Conservation (phyloP, 2,329 filamentous ascomycete genomes). For the Claviceps sp. region DNA sequence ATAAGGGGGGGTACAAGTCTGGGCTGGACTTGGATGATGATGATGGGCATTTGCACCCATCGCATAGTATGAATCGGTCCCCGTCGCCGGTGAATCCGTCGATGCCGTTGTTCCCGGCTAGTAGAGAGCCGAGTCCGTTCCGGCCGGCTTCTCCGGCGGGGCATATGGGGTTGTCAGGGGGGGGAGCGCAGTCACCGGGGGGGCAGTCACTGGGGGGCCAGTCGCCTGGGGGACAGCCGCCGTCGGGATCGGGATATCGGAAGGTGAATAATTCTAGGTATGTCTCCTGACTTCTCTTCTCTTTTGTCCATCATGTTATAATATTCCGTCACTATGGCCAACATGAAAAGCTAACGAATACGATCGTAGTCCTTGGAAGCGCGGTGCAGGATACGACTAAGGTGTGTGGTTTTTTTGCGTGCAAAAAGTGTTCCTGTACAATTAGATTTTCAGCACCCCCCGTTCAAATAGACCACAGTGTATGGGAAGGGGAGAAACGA, state of each 20-base stretch:
- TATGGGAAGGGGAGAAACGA: too few relatives aligned
- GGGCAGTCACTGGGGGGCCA: neutral
- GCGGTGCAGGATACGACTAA: constrained; percentile 31
- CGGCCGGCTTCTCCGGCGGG: constrained; percentile 23
- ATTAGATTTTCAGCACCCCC: neutral
- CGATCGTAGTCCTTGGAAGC: constrained; percentile 27
- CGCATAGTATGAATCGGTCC: constrained; percentile 11
- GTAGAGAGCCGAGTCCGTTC: constrained; percentile 23
- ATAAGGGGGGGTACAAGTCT: constrained; percentile 27
- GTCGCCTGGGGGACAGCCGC: too few relatives aligned
- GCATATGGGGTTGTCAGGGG: neutral
- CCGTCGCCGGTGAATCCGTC: constrained; percentile 27
- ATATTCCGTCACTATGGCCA: neutral
- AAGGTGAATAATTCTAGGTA: constrained; percentile 29
- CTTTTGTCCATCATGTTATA: too few relatives aligned
- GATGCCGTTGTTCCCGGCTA: constrained; percentile 29
- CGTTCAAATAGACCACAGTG: neutral
- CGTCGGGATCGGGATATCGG: constrained; percentile 14
- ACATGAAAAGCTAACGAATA: neutral
- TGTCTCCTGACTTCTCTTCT: neutral
- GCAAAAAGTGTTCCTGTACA: neutral
- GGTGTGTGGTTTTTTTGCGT: neutral
- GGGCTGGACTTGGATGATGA: constrained; percentile 28
- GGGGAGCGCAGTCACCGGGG: neutral
- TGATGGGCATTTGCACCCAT: constrained; percentile 25